Base-by-base conservation (phyloP, 257 asterid genomes). In the Leptodermis oblonga region DNA sequence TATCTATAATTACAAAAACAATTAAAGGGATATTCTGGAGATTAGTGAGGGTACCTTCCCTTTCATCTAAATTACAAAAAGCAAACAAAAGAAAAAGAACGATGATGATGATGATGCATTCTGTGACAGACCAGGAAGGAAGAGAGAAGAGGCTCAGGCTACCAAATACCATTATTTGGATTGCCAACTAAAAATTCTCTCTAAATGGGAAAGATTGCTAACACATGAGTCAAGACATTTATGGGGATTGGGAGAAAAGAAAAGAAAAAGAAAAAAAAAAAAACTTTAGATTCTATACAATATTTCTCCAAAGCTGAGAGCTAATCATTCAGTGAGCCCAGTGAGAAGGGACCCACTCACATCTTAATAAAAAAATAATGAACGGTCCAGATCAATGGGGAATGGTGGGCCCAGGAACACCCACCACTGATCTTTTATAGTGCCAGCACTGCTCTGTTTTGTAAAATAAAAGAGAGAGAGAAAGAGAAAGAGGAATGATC, bases 371-470 rank as follows among this genome's bases (percentile, higher is more conserved):
- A 23, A 56, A 22, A 60, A 34, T 17, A 56, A 46, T 66, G 78
- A 76, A 80, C 76, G 84, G 88, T 82, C 82, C 73, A 75, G 87
- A 86, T 83, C 73, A 68, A 52, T 67, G 58, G 31, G 0, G 4
- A n/a, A n/a, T 7, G 7, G 82, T 73, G 82, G 90, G 85, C 68
- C 69, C 90, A 51, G 13, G 53, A n/a, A 84, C 80, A 84, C 93
- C 90, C 88, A 82, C 88, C 90, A 84, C 78, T 77, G 91, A 88
- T 87, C 87, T 80, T n/a, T 85, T 82, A 79, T 77, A 81, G 87
- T 84, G 91, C 91, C 96, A 85, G 92, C 90, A 79, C 71, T 73
- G 75, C 62, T 49, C 66, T 70, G n/a, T n/a, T n/a, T 23, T 41
- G 15, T 41, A 36, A 22, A 13, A n/a, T 52, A 46, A 43, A 69